Conservation (phyloP, 352 stramenopile genomes). For the Pythium utonaiense region DNA sequence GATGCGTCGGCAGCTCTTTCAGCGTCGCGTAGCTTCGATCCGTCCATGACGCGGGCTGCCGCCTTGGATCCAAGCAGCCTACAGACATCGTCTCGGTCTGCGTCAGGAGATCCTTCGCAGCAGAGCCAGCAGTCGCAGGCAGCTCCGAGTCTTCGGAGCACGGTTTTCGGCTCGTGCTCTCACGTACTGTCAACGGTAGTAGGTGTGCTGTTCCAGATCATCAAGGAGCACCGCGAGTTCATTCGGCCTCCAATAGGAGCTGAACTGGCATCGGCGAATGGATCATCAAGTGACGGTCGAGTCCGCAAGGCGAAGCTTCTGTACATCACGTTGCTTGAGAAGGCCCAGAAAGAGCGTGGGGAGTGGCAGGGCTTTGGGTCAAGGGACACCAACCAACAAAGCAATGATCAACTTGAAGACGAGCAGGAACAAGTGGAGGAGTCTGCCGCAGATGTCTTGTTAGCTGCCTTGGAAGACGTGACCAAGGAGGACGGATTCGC, state of each 20-base stretch:
- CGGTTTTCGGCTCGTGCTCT: conserved; percentile 50
- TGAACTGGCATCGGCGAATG: conserved; percentile 8
- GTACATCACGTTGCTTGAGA: conserved; percentile 64
- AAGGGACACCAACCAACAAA: not conserved
- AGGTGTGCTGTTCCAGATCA: conserved; percentile 41
- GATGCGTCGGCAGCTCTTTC: conserved; percentile 14
- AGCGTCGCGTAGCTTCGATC: conserved; percentile 7
- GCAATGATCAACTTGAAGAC: not conserved
- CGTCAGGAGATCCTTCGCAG: not conserved
- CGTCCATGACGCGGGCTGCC: conserved; percentile 13
- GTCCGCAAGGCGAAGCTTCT: conserved; percentile 60
- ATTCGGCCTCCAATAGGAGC: not conserved
- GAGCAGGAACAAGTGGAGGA: conserved; percentile 14
- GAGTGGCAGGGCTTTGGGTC: conserved; percentile 62
- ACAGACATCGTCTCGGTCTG: not conserved
- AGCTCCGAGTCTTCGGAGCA: conserved; percentile 15
- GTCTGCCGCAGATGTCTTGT: conserved; percentile 21
- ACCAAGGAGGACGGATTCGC: conserved; percentile 30
- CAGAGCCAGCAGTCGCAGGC: not conserved
- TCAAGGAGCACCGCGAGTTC: conserved; percentile 39
- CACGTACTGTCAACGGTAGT: conserved; percentile 49
- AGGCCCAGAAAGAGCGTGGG: conserved; percentile 56
- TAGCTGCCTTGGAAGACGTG: conserved; percentile 6
- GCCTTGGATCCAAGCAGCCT: not conserved
- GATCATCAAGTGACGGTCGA: conserved; percentile 25